Evolutionary conservation across 1,139 yeast genomes (phyloP), one percentile per base, ranked within the genome.

Genomic region (Hemisphaericaspora xylofermentans): DNA sequence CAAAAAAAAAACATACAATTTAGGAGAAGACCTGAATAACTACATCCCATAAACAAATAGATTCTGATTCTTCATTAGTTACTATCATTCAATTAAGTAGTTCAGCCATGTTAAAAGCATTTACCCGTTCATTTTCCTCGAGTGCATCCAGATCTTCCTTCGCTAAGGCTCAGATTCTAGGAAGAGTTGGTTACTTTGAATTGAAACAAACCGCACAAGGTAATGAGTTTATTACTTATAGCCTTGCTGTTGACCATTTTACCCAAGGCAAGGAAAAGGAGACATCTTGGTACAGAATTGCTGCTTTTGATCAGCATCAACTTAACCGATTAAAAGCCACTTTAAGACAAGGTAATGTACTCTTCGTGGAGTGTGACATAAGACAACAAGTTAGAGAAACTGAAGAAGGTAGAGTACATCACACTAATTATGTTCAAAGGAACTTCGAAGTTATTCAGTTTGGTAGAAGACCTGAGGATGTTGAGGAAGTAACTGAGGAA

Each of bases 181-280:
- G 78, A 18, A 60, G 68, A 22, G 74, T 72, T 17, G 77, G 76
- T 14, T 57, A 47, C 42, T 63, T 71, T 42, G 54, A 61, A 39
- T 52, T 60, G 45, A 66, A 60, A 49, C 76, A 71, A 58, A 63
- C 72, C 46, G 63, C 58, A 42, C 64, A 61, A 41, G 74, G 74
- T 29, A 51, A 48, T 34, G 68, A 66, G 44, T 71, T 63, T 53
- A 58, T 70, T 53, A 62, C 58, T 43, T 72, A 72, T 56, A 63
- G 74, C 13, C 65, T 72, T 46, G 78, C 76, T 10, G 77, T 72
- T 27, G 63, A 68, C 59, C 62, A 63, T 54, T 68, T 50, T 55
- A 26, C 16, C 4, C 15, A 3, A 36, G 64, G 60, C 30, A 66
- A 58, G 29, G 63, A 61, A 41, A 58, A 54, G 52, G 49, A 44